Evolutionary conservation across 1,284 basidiomycete species (phyloP), one percentile per base, ranked within the genome.

Genomic region (Abortiporus biennis): DNA sequence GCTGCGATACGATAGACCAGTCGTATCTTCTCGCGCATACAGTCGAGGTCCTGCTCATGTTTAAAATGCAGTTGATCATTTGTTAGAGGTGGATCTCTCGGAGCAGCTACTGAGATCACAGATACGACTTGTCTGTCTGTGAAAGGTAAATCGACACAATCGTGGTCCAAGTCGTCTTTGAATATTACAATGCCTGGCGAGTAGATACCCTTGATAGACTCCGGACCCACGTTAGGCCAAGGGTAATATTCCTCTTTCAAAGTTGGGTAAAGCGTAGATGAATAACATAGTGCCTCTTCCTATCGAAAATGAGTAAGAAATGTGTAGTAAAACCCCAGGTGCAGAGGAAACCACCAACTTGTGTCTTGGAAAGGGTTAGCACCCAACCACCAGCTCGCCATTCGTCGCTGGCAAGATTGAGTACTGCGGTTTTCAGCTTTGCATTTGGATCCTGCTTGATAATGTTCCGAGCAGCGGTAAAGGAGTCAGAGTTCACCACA

Each of bases 101-200:
- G 69, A 2, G 67, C 70, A 22, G 71, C 68, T 11, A 72, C 66
- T 5, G 69, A 70, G 25, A 72, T 55, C 6, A 72, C 67, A 9
- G 67, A 67, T 9, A 71, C 64, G 20, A 69, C 51, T 4, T 53
- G 47, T 21, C 63, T 57, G 25, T 69, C 59, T 4, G 51, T 51
- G 8, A 30, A 33, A 1, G 57, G 46, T 2, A 73, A 59, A 31
- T 69, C 65, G 6, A 47, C 57, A 43, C 67, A 71, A 29, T 59
- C 54, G 41, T 69, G 60, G 43, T 66, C 67, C 12, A 72, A 61
- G 40, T 71, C 66, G 40, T 71, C 59, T 44, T 67, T 69, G 59
- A 72, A 71, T 5, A 73, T 57, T 35, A 72, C 67, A 5, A 73
- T 60, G 4, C 62, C 66, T 0, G 70, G 67, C 2, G 70, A 73